These are phyloP conservation scores for Trichoderma virens DNA, from an alignment of 495 filamentous ascomycete genomes.

Conservation along the genomic window DNA sequence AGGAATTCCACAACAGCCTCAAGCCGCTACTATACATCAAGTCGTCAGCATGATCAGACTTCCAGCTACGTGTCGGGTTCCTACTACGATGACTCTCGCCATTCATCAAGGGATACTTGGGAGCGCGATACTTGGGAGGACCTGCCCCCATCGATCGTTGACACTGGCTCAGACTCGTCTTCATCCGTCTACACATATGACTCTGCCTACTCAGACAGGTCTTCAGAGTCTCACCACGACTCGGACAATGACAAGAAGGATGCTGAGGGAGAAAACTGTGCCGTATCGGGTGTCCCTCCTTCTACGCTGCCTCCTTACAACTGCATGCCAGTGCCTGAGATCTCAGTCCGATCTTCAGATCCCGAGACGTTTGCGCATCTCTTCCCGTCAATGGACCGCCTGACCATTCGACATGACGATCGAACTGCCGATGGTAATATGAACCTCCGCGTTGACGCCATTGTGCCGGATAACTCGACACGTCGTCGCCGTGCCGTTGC, in stretches of 20 bases:
- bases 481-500: conserved; percentile 49
- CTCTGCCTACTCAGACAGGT: conserved; percentile 58
- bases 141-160: background rate
- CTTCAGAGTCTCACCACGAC: conserved; percentile 45
- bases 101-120: background rate
- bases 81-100: conserved; percentile 3
- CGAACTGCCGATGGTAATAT: conserved; percentile 90
- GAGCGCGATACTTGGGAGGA: conserved; percentile 6
- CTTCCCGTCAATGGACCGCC: conserved; percentile 74
- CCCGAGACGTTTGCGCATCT: conserved; percentile 77
- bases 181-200: conserved; percentile 73
- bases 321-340: conserved; percentile 45
- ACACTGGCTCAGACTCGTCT: conserved; percentile 15
- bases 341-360: conserved; percentile 61
- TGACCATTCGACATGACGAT: conserved; percentile 87
- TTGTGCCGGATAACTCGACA: conserved; percentile 33
- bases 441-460: conserved; percentile 87
- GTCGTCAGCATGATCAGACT: conserved; percentile 3
- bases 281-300: background rate
- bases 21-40: background rate
- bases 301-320: conserved; percentile 47
- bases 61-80: conserved; percentile 2
- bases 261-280: conserved; percentile 13
- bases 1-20: conserved; percentile 3
- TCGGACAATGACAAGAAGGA: conserved; percentile 30